Conservation (phyloP, 768 basidiomycete species). For the Suillus sp. region DNA sequence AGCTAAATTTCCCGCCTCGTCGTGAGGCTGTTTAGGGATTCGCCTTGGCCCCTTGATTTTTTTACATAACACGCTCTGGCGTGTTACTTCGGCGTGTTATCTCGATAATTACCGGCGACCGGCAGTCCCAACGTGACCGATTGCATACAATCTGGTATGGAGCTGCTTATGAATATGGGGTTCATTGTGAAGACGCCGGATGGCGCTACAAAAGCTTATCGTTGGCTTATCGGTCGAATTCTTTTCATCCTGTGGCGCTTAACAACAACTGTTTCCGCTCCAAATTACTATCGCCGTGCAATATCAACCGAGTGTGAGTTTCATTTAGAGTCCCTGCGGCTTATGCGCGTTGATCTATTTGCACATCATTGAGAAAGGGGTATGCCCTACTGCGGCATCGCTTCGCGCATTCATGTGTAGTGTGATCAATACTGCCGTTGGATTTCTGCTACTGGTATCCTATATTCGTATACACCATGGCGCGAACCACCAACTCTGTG, state of each 20-base stretch:
- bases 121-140: not conserved
- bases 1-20: not conserved
- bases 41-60: not conserved
- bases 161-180: constrained; percentile 3
- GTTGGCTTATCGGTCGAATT: not conserved
- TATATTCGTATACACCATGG: not conserved
- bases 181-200: constrained; percentile 1
- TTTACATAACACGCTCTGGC: not conserved
- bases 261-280: not conserved
- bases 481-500: no score
- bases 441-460: not conserved
- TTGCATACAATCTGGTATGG: not conserved
- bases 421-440: not conserved
- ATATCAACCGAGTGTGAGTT: not conserved
- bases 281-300: not conserved
- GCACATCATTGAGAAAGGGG: not conserved
- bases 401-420: not conserved
- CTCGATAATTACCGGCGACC: constrained; percentile 6
- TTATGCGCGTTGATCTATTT: not conserved
- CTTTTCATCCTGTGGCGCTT: not conserved
- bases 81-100: not conserved
- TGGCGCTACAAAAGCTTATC: not conserved
- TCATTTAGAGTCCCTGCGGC: not conserved
- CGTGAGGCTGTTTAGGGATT: constrained; percentile 1
- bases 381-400: not conserved